These are phyloP conservation scores for Coniochaeta sp. DNA, from an alignment of 2,329 filamentous ascomycete genomes.

Conservation along the genomic window DNA sequence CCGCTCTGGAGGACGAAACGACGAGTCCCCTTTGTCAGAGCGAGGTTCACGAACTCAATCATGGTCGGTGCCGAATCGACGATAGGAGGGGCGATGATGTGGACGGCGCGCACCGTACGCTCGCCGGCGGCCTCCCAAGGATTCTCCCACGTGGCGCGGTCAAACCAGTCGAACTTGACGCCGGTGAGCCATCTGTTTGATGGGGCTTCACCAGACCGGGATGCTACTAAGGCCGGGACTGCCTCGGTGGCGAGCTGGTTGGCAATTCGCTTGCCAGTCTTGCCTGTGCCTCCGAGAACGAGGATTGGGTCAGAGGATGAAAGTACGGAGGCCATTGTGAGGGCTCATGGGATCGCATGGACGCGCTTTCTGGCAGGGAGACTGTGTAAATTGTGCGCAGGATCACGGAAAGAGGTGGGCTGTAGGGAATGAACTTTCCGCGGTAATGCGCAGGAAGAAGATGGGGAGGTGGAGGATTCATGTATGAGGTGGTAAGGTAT, in stretches of 20 bases:
- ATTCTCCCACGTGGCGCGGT: slow-evolving; percentile 28
- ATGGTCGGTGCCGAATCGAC: slow-evolving; percentile 23
- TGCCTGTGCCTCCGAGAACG: slow-evolving; percentile 36
- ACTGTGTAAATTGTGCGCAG: not conserved
- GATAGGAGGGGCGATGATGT: slow-evolving; percentile 29
- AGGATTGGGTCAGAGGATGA: slow-evolving; percentile 19
- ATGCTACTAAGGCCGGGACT: slow-evolving; percentile 26
- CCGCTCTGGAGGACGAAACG: slow-evolving; percentile 38
- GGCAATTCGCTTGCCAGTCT: slow-evolving; percentile 31
- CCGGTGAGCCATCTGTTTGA: slow-evolving; percentile 4
- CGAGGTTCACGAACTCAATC: slow-evolving; percentile 33
- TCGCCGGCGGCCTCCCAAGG: slow-evolving; percentile 19
- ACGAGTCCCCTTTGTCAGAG: slow-evolving; percentile 23
- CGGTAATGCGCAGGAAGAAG: not conserved
- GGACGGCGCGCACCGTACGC: slow-evolving; percentile 25
- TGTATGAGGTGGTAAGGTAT: not conserved
- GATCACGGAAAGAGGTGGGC: not conserved
- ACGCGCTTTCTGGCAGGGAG: not conserved
- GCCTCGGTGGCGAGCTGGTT: slow-evolving; percentile 20
- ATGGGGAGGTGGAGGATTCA: not conserved
- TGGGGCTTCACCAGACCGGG: slow-evolving; percentile 21
- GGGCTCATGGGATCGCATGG: not conserved
- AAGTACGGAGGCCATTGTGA: not conserved
- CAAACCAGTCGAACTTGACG: slow-evolving; percentile 36
- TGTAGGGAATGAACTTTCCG: not conserved